Evolutionary conservation across 225 moss, liverwort and hornwort genomes (phyloP).

Genomic region (Thuidium tamariscinum): DNA sequence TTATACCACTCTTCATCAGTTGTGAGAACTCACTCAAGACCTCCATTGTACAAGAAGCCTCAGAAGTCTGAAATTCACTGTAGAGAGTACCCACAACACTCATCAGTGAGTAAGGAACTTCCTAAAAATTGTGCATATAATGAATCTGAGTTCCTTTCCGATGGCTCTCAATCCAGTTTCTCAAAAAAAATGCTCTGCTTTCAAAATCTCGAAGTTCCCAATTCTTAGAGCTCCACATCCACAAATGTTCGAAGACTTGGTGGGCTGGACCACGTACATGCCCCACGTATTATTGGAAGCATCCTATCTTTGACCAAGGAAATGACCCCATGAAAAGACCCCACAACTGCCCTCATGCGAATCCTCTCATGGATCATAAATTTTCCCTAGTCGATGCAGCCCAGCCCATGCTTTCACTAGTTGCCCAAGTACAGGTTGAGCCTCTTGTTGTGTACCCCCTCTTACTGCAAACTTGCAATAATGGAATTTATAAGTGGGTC

Average conservation of each 20-base stretch:
- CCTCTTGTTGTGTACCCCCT: too few species aligned
- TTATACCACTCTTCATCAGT: neutral
- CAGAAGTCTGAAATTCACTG: neutral
- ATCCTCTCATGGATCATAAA: neutral
- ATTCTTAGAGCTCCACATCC: neutral
- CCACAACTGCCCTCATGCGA: neutral
- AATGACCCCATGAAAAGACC: neutral
- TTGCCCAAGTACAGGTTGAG: neutral
- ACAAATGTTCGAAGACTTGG: neutral
- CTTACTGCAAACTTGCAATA: too few species aligned
- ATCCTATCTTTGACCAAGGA: neutral
- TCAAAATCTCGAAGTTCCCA: neutral
- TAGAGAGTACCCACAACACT: neutral
- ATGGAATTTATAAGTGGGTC: too few species aligned
- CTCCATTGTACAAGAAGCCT: neutral
- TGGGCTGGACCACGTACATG: too few species aligned
- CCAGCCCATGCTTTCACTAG: neutral
- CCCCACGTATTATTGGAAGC: neutral
- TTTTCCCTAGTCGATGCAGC: neutral
- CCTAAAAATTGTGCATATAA: neutral
- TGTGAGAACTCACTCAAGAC: neutral
- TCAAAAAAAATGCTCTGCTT: neutral
- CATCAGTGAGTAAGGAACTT: too few species aligned
- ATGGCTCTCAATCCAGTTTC: neutral
- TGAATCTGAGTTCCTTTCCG: neutral